Base-by-base conservation (phyloP, 441 rosid species). In the Jatropha multifida region DNA sequence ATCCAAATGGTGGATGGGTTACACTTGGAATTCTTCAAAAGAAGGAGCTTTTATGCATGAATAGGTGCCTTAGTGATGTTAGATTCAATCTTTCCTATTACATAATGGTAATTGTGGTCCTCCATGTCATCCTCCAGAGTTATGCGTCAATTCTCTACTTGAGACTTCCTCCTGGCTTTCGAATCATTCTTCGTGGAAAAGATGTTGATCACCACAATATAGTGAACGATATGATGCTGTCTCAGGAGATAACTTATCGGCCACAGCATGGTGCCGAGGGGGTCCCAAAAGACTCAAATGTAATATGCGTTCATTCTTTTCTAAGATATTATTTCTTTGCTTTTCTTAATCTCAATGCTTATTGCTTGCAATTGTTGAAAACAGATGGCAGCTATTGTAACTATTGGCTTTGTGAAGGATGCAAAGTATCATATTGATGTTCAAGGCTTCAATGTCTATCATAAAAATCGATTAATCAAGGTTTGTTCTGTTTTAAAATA, bases 401-500 rank as follows among this genome's bases (percentile, higher is more conserved):
- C 93, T 51, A 79, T 96, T 85, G 99, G 99, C 72, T 96, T 93
- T 82, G 99, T 96, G 80, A 96, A 93, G 89, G 99, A 96, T 79
- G 97, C 99, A 61, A 92, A 86, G 77, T 74, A 77, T 81, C 99
- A 96, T 76, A 79, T 96, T 63, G 98, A 93, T 84, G 90, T 93
- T 81, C 99, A 96, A 73, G 99, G 99, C 64, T 96, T 96, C 85
- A 92, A 92, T 83, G 98, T 96, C 59, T 93, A 96, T 85, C 97
- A 95, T 85, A 93, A 95, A 85, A 93, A 95, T 79, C 89, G 99
- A 44, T 94, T 95, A 44, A 92, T 95, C 73, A 96, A 93, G 98
- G 99, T 95, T 76, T 73, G 77, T 65, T 52, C 73, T 74, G 17
- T 62, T 60, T 41, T 32, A 7, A 41, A 26, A 18, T 40, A 20